Conservation (phyloP, 306 rosid genomes). For the Delonix regia region DNA sequence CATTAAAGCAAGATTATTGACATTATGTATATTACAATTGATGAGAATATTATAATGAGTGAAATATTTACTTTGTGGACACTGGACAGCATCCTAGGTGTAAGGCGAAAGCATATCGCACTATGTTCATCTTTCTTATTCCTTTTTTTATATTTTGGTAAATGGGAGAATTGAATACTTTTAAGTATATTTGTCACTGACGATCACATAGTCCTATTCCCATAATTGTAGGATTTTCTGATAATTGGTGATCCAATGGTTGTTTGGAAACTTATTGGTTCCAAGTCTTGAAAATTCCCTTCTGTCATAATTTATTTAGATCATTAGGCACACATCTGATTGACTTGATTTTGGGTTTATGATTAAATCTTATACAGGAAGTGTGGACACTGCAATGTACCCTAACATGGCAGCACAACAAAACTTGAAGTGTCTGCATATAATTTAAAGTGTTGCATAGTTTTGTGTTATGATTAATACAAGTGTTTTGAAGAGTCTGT, state of each 20-base stretch:
- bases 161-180: background rate
- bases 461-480: background rate
- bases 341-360: background rate
- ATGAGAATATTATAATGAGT: background rate
- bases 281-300: background rate
- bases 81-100: background rate
- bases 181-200: background rate
- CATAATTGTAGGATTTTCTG: background rate
- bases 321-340: background rate
- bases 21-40: background rate
- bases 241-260: background rate
- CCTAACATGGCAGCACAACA: background rate
- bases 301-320: background rate
- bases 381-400: background rate
- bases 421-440: background rate
- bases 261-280: background rate
- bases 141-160: background rate
- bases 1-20: background rate
- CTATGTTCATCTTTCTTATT: background rate
- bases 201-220: background rate
- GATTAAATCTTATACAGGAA: background rate
- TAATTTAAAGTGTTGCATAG: background rate
- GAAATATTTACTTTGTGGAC: constrained; percentile 15
- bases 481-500: background rate
- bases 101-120: background rate